These are phyloP conservation scores for Orbilia quercus DNA, from an alignment of 2,329 filamentous ascomycete species.

Conservation along the genomic window DNA sequence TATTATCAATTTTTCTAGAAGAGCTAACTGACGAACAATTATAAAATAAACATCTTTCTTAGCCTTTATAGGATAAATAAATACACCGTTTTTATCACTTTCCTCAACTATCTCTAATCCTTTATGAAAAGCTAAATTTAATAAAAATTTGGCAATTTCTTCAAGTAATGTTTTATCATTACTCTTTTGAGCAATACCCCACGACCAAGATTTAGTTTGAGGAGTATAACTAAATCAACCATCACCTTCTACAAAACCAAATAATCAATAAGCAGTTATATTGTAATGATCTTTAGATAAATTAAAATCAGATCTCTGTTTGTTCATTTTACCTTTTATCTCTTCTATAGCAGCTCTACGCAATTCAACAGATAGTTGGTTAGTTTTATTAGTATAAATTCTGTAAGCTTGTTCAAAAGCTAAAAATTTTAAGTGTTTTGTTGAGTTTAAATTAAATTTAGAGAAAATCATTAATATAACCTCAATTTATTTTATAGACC, in stretches of 20 bases:
- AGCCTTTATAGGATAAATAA: not conserved
- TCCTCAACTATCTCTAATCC: not conserved
- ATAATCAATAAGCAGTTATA: slow-evolving; percentile 28
- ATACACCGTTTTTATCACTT: slow-evolving; percentile 8
- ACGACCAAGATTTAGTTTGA: not conserved
- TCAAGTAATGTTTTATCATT: slow-evolving; percentile 7
- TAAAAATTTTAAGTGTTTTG: slow-evolving; percentile 2
- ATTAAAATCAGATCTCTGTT: slow-evolving; percentile 32
- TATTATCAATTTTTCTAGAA: slow-evolving; percentile 7
- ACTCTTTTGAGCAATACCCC: slow-evolving; percentile 7
- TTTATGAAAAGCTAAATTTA: slow-evolving; percentile 1
- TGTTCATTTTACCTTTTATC: slow-evolving; percentile 12
- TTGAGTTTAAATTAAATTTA: slow-evolving; percentile 1
- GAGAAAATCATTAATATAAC: slow-evolving; percentile 5
- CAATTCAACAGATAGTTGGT: not conserved
- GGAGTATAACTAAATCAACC: slow-evolving; percentile 4
- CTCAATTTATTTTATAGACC: not conserved
- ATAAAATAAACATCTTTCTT: not conserved
- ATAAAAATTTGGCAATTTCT: not conserved
- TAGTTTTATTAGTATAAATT: slow-evolving; percentile 11
- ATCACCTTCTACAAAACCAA: slow-evolving; percentile 21
- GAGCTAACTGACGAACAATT: slow-evolving; percentile 1
- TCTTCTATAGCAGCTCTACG: slow-evolving; percentile 20
- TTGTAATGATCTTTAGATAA: not conserved
- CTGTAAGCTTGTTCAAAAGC: slow-evolving; percentile 17